Base-by-base conservation (phyloP, 257 asterid species). In the Henckelia pumila region DNA sequence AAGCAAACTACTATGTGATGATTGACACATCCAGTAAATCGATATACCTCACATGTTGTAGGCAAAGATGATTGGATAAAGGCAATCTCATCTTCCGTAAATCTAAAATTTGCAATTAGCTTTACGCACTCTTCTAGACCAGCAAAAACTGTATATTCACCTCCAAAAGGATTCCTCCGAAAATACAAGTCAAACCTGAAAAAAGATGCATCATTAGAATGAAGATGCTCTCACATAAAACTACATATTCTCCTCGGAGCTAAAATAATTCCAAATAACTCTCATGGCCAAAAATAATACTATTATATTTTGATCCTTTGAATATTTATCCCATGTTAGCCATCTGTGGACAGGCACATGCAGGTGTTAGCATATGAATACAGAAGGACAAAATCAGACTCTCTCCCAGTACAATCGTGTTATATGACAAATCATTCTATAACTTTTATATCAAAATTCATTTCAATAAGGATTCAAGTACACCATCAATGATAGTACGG, bases 121-220 rank as follows among this genome's bases (percentile, higher is more conserved):
- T 71, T 90, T 74, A 90, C 88, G 80, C 99, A 90, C 84, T 93
- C 97, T 80, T 93, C 99, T 70, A 93, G 79, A 69, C 99, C 99
- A 73, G 96, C 99, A 83, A 90, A 90, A 52, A 90, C 75, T 35
- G 99, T 90, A 73, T 86, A 93, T 84, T 93, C 99, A 63, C 97
- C 99, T 16, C 99, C 99, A 86, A 90, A 93, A 4, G 97, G 99
- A 68, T 85, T 93, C 60, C 66, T 86, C 64, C 99, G 84, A 52
- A 82, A 88, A 67, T 83, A 93, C 81, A 93, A 81, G 75, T 93
- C 99, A 69, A 88, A 93, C 86, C 99, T 93, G 88, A 50, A 81
- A 68, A 29, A 66, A n/a, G 61, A 63, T 55, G 68, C 62, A 69
- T 67, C 1, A 61, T 35, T 10, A 25, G 30, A 58, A 32, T 57